Evolutionary conservation across 352 stramenopile genomes (phyloP).

Genomic region (Pythium rishiriense): DNA sequence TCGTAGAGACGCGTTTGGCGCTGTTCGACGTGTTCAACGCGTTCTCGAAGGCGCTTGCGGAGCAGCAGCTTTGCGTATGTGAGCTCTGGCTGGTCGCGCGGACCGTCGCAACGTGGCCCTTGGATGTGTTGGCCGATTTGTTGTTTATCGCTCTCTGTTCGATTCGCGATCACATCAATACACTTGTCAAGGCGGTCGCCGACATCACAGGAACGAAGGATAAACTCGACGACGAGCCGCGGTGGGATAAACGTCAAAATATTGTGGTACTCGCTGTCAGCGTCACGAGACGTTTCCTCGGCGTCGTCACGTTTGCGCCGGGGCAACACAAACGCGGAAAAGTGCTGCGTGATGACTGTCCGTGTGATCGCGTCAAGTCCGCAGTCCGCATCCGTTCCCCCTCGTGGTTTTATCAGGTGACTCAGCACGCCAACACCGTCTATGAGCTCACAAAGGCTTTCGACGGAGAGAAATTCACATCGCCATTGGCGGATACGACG

Average conservation of each 20-base stretch:
- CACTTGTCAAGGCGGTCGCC: conserved; percentile 12
- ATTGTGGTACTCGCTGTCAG: conserved; percentile 19
- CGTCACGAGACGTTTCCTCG: background rate
- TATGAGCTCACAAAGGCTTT: conserved; percentile 4
- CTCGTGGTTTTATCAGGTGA: background rate
- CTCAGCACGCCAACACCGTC: background rate
- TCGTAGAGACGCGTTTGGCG: background rate
- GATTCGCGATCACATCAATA: conserved; percentile 15
- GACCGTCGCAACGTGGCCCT: background rate
- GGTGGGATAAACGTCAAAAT: conserved; percentile 22
- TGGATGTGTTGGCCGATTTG: background rate
- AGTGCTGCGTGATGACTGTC: conserved; percentile 18
- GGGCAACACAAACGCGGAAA: conserved; percentile 17
- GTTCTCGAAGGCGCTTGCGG: background rate
- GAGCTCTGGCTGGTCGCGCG: background rate
- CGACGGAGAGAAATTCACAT: conserved; percentile 13
- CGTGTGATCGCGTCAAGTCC: background rate
- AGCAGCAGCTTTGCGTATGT: conserved; percentile 12
- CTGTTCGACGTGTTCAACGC: background rate
- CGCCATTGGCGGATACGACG: conserved; percentile 18
- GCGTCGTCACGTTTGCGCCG: background rate
- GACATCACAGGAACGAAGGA: conserved; percentile 18
- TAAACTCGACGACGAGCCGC: conserved; percentile 18
- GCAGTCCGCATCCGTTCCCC: background rate
- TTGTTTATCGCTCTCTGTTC: background rate